Percentiles rank a stretch among this genome's conserved stretches.
phyloP scores from a whole-genome alignment of 169 alveolate species.

The Plasmodium inui region DNA sequence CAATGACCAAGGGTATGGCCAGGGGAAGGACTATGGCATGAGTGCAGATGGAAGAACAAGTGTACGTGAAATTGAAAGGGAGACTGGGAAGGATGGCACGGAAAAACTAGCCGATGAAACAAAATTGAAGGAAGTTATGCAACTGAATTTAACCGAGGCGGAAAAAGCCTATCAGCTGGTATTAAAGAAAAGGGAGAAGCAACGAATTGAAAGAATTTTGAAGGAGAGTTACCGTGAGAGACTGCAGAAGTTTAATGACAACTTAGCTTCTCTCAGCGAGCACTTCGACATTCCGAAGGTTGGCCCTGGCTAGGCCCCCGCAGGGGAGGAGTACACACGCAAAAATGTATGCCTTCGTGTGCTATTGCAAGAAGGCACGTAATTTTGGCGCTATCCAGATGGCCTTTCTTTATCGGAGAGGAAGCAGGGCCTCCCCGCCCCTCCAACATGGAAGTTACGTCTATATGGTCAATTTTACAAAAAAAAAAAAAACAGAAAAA shows the following conservation, averaged over 20 bases:
- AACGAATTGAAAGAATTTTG: constrained; percentile 83
- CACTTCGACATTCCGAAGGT: constrained; percentile 93
- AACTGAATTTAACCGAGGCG: constrained; percentile 76
- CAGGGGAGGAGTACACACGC: background rate
- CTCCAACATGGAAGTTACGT: background rate
- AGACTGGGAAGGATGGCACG: constrained; percentile 5
- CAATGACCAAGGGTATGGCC: background rate
- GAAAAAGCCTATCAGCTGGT: constrained; percentile 87
- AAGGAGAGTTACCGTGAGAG: constrained; percentile 89
- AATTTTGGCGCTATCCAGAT: background rate
- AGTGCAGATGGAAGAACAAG: background rate
- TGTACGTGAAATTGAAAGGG: constrained; percentile 12
- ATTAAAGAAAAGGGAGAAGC: constrained; percentile 83
- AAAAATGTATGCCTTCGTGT: background rate
- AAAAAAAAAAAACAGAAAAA: background rate
- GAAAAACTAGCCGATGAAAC: constrained; percentile 9
- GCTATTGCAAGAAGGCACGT: background rate
- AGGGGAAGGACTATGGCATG: background rate
- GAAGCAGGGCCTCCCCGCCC: background rate
- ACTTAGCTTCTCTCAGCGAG: constrained; percentile 89
- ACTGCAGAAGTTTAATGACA: constrained; percentile 88
- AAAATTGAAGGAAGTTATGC: constrained; percentile 44
- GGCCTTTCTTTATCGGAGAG: background rate
- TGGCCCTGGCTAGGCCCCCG: constrained; percentile 89
- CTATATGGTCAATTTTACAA: background rate